Percentiles rank a stretch among this genome's conserved stretches.
These are phyloP conservation scores for Thielaviopsis euricoi DNA, from an alignment of 2,329 filamentous ascomycete species.

Conservation along the genomic window DNA sequence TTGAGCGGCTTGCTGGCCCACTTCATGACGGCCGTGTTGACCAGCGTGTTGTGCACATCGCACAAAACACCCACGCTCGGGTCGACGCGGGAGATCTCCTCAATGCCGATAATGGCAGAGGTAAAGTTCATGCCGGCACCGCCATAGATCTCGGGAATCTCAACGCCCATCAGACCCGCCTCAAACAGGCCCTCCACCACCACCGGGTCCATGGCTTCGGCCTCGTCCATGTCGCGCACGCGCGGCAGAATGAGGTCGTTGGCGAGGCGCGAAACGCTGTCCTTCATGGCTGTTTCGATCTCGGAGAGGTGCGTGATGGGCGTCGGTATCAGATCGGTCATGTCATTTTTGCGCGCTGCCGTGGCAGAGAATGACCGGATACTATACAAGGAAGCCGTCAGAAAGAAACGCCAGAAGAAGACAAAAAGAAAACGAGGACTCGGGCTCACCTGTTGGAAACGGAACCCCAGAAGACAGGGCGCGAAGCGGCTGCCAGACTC, in stretches of 20 bases:
- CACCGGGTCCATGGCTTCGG: constrained; percentile 76
- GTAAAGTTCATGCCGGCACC: constrained; percentile 99
- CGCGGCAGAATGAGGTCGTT: constrained; percentile 77
- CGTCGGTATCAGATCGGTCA: constrained; percentile 68
- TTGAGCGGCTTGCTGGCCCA: constrained; percentile 63
- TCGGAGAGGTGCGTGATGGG: constrained; percentile 90
- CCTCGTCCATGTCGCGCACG: constrained; percentile 94
- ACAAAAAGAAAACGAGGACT: background rate
- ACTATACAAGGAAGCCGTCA: constrained; percentile 15
- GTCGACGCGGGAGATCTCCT: constrained; percentile 87
- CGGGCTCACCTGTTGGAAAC: background rate
- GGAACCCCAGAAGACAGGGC: background rate
- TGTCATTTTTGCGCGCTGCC: constrained; percentile 39
- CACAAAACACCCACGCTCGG: constrained; percentile 89
- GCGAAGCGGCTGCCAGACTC: background rate
- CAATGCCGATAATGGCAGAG: constrained; percentile 84
- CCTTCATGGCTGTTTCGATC: constrained; percentile 74
- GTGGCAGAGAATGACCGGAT: constrained; percentile 45
- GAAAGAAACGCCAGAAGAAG: constrained; percentile 2
- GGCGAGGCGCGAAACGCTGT: constrained; percentile 81
- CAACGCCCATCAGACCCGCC: constrained; percentile 91
- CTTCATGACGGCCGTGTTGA: constrained; percentile 83
- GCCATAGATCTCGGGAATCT: constrained; percentile 94
- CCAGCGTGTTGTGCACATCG: constrained; percentile 95
- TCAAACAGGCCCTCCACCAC: constrained; percentile 91